Evolutionary conservation across 2,329 filamentous ascomycete species (phyloP).

Genomic region (Claviceps pazoutovae): DNA sequence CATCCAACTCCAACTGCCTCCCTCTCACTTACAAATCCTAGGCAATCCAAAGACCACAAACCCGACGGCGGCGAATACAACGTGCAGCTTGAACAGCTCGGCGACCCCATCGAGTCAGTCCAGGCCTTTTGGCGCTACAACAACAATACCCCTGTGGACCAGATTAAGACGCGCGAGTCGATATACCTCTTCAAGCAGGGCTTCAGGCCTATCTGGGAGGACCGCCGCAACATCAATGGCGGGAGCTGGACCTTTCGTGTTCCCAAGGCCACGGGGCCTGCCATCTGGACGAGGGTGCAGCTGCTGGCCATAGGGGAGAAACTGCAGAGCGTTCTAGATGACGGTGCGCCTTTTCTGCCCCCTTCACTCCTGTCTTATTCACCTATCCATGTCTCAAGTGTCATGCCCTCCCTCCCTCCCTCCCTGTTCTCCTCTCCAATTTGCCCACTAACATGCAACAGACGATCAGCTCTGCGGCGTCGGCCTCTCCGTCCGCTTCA

Average conservation of each 20-base stretch:
- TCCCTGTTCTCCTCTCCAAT: neutral
- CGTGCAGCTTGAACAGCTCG: slow-evolving; percentile 46
- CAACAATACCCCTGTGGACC: slow-evolving; percentile 66
- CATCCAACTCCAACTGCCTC: neutral
- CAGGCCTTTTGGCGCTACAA: slow-evolving; percentile 77
- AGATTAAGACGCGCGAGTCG: slow-evolving; percentile 63
- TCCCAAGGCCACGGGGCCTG: slow-evolving; percentile 56
- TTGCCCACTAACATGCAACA: slow-evolving; percentile 17
- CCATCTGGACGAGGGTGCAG: slow-evolving; percentile 72
- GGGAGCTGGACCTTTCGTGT: slow-evolving; percentile 91
- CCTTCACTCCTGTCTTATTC: neutral
- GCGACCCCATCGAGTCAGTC: slow-evolving; percentile 57
- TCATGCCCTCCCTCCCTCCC: too few species aligned
- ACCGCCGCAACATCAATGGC: slow-evolving; percentile 71
- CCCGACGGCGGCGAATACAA: slow-evolving; percentile 33
- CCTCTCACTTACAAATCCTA: neutral
- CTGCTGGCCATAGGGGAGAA: slow-evolving; percentile 73
- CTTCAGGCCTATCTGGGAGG: slow-evolving; percentile 68
- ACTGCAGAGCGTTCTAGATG: slow-evolving; percentile 58
- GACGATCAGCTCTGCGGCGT: slow-evolving; percentile 83
- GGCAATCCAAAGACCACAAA: slow-evolving; percentile 30
- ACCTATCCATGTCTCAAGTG: neutral
- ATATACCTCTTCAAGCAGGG: slow-evolving; percentile 70
- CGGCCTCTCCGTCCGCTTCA: slow-evolving; percentile 77
- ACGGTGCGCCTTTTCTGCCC: slow-evolving; percentile 35